These are phyloP conservation scores for Xerocomus brunneocitrinus DNA, from an alignment of 768 basidiomycete species.

Conservation along the genomic window DNA sequence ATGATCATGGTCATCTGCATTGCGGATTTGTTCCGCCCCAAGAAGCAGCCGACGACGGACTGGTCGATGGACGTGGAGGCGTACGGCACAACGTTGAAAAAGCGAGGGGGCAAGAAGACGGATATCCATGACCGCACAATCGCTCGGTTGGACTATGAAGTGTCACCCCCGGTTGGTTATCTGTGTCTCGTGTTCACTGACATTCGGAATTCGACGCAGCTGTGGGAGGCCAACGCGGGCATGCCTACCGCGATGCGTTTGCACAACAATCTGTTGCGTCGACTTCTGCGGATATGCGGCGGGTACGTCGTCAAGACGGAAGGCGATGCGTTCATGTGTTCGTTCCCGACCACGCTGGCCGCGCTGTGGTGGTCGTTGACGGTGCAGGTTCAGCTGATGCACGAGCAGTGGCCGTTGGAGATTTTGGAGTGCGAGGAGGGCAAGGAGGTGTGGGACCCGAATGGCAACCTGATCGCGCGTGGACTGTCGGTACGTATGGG, in stretches of 20 bases:
- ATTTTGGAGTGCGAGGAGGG: constrained; percentile 93
- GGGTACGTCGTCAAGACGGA: constrained; percentile 99
- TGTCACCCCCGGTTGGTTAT: constrained; percentile 80
- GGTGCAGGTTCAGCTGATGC: constrained; percentile 78
- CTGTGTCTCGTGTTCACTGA: constrained; percentile 96
- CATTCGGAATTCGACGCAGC: constrained; percentile 91
- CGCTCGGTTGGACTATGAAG: constrained; percentile 67
- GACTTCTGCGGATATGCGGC: constrained; percentile 82
- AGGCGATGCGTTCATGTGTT: constrained; percentile 98
- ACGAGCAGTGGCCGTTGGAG: constrained; percentile 87
- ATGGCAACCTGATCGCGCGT: constrained; percentile 69
- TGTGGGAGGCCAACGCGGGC: constrained; percentile 94
- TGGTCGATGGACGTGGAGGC: constrained; percentile 37
- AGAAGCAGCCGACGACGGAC: constrained; percentile 36
- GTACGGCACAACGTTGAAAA: constrained; percentile 24
- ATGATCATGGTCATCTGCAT: constrained; percentile 98
- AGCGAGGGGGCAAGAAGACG: constrained; percentile 38
- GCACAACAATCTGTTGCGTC: constrained; percentile 83
- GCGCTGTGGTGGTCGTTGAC: constrained; percentile 89
- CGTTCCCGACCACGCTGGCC: constrained; percentile 83
- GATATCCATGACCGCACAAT: constrained; percentile 56
- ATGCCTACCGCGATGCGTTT: constrained; percentile 92
- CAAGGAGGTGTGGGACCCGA: constrained; percentile 62
- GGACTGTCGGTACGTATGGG: constrained; percentile 97
- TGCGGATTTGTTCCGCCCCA: constrained; percentile 66